Percentiles rank a stretch among this genome's conserved stretches.
These are phyloP conservation scores for Fusarium tuaranense DNA, from an alignment of 2,329 filamentous ascomycete genomes.

Conservation along the genomic window DNA sequence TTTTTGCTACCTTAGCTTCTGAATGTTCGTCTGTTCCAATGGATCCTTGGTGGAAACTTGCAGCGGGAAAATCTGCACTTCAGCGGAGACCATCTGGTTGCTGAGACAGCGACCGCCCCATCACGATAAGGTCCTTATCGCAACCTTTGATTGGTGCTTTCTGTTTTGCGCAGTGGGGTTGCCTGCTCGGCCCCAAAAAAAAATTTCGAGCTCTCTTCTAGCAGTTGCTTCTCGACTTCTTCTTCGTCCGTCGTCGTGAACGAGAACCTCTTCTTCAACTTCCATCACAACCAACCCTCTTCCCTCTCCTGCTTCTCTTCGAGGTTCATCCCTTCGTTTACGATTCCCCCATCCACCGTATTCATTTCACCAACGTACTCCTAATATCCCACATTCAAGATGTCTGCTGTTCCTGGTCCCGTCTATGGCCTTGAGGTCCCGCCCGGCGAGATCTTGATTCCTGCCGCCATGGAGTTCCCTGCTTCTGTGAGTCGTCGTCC, in stretches of 20 bases:
- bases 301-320: constrained; percentile 11
- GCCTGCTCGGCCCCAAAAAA: constrained; percentile 44
- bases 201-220: constrained; percentile 48
- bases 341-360: neutral
- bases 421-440: constrained; percentile 95
- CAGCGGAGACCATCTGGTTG: constrained; percentile 45
- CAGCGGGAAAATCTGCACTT: constrained; percentile 38
- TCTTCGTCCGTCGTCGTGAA: constrained; percentile 39
- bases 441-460: constrained; percentile 83
- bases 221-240: constrained; percentile 36
- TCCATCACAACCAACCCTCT: constrained; percentile 7
- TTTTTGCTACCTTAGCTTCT: constrained; percentile 7
- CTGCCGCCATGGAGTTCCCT: constrained; percentile 81
- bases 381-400: constrained; percentile 49
- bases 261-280: constrained; percentile 30
- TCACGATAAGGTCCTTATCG: constrained; percentile 50
- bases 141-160: constrained; percentile 39
- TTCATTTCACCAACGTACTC: neutral
- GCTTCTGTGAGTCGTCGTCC: constrained; percentile 76
- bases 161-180: constrained; percentile 31
- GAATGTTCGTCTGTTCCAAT: constrained; percentile 1
- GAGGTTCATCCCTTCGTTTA: constrained; percentile 9
- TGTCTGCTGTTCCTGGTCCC: constrained; percentile 76
- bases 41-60: constrained; percentile 22
- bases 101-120: constrained; percentile 48